Evolutionary conservation across 257 asterid genomes (phyloP).

Genomic region (Handroanthus guayacan): DNA sequence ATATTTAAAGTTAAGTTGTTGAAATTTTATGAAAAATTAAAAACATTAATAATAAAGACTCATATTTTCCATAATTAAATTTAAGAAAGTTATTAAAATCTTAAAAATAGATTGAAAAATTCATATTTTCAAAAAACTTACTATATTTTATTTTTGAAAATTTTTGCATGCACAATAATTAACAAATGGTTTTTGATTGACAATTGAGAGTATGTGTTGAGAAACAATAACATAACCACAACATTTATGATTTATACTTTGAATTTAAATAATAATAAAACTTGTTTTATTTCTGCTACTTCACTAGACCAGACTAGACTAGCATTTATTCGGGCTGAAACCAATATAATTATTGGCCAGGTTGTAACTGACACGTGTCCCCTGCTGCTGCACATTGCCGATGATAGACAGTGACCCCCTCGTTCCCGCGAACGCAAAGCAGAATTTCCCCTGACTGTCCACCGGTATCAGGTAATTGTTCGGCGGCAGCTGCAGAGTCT

Average conservation of each 20-base stretch:
- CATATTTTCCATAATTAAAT: too few species aligned
- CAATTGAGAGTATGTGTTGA: background rate
- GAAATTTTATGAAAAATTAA: too few species aligned
- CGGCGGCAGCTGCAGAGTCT: conserved; percentile 53
- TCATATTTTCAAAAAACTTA: too few species aligned
- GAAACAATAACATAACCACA: background rate
- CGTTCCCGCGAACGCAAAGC: conserved; percentile 80
- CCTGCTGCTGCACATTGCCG: conserved; percentile 90
- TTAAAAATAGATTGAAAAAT: too few species aligned
- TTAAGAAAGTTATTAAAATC: too few species aligned
- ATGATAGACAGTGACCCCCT: conserved; percentile 64
- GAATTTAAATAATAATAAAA: background rate
- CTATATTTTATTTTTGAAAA: too few species aligned
- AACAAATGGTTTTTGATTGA: background rate
- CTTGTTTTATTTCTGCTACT: background rate
- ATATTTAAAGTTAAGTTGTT: too few species aligned
- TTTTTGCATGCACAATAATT: too few species aligned
- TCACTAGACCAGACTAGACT: background rate
- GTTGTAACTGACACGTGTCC: conserved; percentile 80
- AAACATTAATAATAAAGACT: too few species aligned
- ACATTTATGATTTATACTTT: background rate
- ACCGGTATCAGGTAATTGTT: conserved; percentile 72
- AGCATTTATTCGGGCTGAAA: conserved; percentile 69
- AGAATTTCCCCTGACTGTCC: conserved; percentile 55
- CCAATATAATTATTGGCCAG: conserved; percentile 60